Evolutionary conservation across 257 asterid species (phyloP).

Genomic region (Primulina eburnea): DNA sequence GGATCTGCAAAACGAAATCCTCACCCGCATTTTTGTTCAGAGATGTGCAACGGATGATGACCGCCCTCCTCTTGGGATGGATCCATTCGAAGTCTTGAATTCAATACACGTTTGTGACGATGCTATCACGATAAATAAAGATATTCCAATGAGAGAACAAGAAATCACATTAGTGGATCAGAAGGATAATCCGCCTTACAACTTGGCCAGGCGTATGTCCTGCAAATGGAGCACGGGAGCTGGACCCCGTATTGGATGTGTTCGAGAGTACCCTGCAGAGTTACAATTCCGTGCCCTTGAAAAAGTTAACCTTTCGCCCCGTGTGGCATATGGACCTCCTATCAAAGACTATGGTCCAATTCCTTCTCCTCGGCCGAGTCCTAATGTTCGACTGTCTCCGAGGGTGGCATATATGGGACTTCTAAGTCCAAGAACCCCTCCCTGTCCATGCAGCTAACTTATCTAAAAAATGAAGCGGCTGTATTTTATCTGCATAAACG

Average conservation of each 20-base stretch:
- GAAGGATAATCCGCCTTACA: conserved; percentile 35
- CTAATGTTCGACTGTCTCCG: conserved; percentile 74
- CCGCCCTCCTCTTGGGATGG: conserved; percentile 34
- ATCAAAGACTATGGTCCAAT: conserved; percentile 62
- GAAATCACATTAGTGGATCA: conserved; percentile 6
- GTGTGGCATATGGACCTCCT: conserved; percentile 48
- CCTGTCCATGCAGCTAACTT: conserved; percentile 48
- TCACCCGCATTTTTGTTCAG: conserved; percentile 34
- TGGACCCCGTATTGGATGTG: conserved; percentile 93
- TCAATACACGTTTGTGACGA: conserved; percentile 22
- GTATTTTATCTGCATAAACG: neutral
- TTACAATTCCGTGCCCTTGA: conserved; percentile 85
- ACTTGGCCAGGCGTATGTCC: conserved; percentile 64
- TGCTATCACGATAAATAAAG: conserved; percentile 12
- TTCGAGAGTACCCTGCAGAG: conserved; percentile 77
- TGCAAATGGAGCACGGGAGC: conserved; percentile 83
- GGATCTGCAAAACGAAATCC: neutral
- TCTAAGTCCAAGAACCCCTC: conserved; percentile 81
- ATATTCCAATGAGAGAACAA: conserved; percentile 22
- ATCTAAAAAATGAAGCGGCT: conserved; percentile 11
- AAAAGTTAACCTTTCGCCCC: conserved; percentile 88
- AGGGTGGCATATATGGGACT: conserved; percentile 82
- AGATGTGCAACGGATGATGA: conserved; percentile 82
- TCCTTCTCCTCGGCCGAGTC: conserved; percentile 97
- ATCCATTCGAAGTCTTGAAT: conserved; percentile 31